These are phyloP conservation scores for Penicillium sp. DNA, from an alignment of 2,329 filamentous ascomycete genomes.

Conservation along the genomic window DNA sequence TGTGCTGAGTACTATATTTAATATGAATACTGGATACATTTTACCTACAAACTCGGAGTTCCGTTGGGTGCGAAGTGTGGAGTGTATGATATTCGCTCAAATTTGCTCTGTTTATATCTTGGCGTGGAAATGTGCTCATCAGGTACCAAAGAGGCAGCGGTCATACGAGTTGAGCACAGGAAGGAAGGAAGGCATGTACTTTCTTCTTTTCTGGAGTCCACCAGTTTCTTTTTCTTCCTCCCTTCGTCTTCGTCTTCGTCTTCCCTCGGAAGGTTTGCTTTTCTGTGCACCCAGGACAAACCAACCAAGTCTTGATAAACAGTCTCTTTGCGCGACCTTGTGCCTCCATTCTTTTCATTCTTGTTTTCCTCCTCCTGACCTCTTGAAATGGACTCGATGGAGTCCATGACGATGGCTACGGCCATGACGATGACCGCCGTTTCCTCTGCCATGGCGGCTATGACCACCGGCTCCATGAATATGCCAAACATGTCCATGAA, in stretches of 20 bases:
- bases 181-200: background rate
- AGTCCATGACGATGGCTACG: background rate
- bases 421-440: background rate
- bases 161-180: background rate
- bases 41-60: background rate
- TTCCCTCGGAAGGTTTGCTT: background rate
- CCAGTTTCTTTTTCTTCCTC: background rate
- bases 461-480: constrained; percentile 9
- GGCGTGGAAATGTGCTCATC: constrained; percentile 12
- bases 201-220: background rate
- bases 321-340: background rate
- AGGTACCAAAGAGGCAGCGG: background rate
- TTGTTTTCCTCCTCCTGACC: background rate
- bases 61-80: background rate
- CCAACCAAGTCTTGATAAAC: background rate
- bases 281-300: background rate
- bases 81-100: constrained; percentile 27
- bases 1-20: background rate
- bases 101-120: constrained; percentile 12
- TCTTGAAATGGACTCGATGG: background rate
- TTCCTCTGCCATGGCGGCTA: constrained; percentile 6
- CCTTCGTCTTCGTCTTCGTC: background rate
- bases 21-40: background rate
- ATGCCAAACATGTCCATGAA: background rate
- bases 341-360: background rate